Evolutionary conservation across 176 grass and related monocot species (phyloP).

Genomic region (Oryza glumipatula): DNA sequence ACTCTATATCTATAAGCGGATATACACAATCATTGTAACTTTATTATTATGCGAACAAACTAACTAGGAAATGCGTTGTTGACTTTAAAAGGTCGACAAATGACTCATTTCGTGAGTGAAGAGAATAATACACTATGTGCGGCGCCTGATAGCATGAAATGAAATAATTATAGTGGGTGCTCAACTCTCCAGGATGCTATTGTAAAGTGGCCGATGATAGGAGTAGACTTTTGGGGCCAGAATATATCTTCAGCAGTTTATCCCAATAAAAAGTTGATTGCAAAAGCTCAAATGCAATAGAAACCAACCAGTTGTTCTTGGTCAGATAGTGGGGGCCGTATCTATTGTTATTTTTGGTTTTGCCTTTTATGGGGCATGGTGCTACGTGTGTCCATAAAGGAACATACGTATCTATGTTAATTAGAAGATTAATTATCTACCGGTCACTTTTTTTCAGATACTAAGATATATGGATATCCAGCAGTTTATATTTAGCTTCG

Average conservation of each 20-base stretch:
- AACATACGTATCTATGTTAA: background rate
- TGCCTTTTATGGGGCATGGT: background rate
- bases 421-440: background rate
- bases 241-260: conserved; percentile 10
- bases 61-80: no score
- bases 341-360: conserved; percentile 6
- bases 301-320: conserved; percentile 32
- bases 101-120: no score
- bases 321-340: background rate
- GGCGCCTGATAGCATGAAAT: background rate
- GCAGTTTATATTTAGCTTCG: background rate
- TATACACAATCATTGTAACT: no score
- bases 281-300: conserved; percentile 10
- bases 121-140: background rate
- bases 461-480: background rate
- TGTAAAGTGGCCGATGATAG: conserved; percentile 4
- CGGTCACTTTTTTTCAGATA: background rate
- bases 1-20: no score
- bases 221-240: conserved; percentile 7
- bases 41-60: no score
- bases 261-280: conserved; percentile 11
- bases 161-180: background rate
- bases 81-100: background rate
- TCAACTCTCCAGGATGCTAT: background rate
- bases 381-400: background rate